Base-by-base conservation (phyloP, 2,329 filamentous ascomycete species). In the Xylariaceae sp. region DNA sequence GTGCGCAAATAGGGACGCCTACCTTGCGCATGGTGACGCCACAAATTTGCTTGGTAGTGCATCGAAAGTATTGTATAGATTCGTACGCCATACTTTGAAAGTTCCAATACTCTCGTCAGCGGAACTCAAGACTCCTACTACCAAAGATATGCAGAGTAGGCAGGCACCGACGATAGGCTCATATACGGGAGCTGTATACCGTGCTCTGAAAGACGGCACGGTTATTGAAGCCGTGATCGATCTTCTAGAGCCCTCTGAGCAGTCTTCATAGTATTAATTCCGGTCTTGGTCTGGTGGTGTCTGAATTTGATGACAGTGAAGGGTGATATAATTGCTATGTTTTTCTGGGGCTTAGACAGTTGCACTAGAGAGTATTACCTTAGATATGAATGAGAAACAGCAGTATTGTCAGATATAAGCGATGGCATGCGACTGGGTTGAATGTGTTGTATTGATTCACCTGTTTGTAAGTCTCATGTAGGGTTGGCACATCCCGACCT, bases 141-240 rank as follows among this genome's bases (percentile, higher is more conserved):
- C 13, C 3, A n/a, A 48, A 6, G 26, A 44, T 5, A 37, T 41
- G n/a, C 29, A 49, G 9, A 46, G 9, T 16, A 39, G 43, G 9
- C 35, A 57, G 33, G 58, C 58, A 2, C 58, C 58, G 5, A 60
- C 55, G 5, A 39, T 58, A 7, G 58, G 58, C 20, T 60, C 55
- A 15, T 58, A 46, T 20, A 58, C 41, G 2, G 55, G 55, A 6
- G 39, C 42, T 6, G 52, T 60, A 20, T 51, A 50, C 18, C 49
- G 49, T n/a, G 32, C 55, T 5, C 10, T 60, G 16, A 53, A 27
- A 36, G 55, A 60, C 29, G 58, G 55, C 16, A 48, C 55, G 11
- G 30, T 60, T 3, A 39, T 35, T 9, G 49, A 53, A 11, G 47
- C 37, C 8, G 42, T 45, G 2, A 26, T 46, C 9, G 47, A 42